Conservation (phyloP, 2,329 filamentous ascomycete species). For the Aspergillus niger region DNA sequence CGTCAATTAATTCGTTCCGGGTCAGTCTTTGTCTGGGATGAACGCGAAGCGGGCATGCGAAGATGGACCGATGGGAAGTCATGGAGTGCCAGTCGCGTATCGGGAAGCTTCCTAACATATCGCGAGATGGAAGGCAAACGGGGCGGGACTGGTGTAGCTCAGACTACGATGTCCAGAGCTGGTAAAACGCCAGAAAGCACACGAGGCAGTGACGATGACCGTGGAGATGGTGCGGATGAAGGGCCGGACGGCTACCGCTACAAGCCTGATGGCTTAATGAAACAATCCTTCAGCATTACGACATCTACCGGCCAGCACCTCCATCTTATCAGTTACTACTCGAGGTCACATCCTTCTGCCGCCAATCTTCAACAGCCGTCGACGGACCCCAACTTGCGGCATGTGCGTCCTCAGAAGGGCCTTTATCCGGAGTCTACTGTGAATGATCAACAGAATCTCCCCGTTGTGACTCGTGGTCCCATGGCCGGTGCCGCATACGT, state of each 20-base stretch:
- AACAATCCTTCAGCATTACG: conserved; percentile 99
- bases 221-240: conserved; percentile 67
- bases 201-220: conserved; percentile 79
- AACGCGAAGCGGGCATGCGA: conserved; percentile 96
- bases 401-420: conserved; percentile 85
- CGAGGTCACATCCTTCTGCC: conserved; percentile 72
- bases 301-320: conserved; percentile 87
- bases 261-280: conserved; percentile 97
- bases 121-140: conserved; percentile 99
- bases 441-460: conserved; percentile 77
- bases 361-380: conserved; percentile 78
- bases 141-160: conserved; percentile 70
- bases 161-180: conserved; percentile 56
- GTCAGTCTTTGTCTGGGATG: conserved; percentile 99
- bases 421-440: conserved; percentile 97
- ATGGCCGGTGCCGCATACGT: conserved; percentile 61
- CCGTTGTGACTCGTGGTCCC: conserved; percentile 75
- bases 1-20: conserved; percentile 93
- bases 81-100: conserved; percentile 97
- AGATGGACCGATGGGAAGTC: conserved; percentile 99
- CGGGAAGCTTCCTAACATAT: conserved; percentile 95
- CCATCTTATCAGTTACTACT: conserved; percentile 96
- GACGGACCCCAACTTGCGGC: conserved; percentile 74
- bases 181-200: conserved; percentile 83
- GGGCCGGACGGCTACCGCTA: conserved; percentile 87